phyloP scores from a whole-genome alignment of 441 rosid species.

The Syzygium syzygioides region DNA sequence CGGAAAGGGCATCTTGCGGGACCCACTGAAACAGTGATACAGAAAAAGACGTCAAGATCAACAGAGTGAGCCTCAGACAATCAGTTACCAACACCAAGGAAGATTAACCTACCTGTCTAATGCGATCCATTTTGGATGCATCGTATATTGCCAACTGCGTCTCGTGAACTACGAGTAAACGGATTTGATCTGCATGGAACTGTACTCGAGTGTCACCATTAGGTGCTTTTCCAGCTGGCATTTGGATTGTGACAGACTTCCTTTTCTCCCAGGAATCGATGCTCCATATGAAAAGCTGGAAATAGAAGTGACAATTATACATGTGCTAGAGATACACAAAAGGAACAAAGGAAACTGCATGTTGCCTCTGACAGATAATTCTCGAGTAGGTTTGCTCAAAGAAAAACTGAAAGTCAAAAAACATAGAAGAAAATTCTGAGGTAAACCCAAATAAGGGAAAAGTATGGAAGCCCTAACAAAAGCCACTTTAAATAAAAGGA shows the following conservation, averaged over 20 bases:
- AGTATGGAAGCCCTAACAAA: background rate
- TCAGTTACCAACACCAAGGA: background rate
- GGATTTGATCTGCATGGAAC: conserved; percentile 81
- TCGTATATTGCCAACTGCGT: conserved; percentile 83
- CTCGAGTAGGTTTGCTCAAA: background rate
- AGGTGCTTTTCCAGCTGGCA: conserved; percentile 67
- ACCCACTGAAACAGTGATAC: conserved; percentile 55
- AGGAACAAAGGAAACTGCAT: background rate
- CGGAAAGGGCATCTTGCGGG: conserved; percentile 65
- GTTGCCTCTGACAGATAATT: background rate
- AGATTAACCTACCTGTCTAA: conserved; percentile 51
- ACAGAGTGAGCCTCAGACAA: background rate
- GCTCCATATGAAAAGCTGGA: conserved; percentile 83
- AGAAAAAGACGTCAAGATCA: background rate
- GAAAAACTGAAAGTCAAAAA: background rate
- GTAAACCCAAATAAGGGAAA: background rate
- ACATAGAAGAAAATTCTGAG: background rate
- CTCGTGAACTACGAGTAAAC: conserved; percentile 78
- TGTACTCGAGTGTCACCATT: conserved; percentile 77
- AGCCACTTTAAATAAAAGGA: background rate
- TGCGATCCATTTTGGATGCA: conserved; percentile 82
- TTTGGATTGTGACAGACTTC: conserved; percentile 62
- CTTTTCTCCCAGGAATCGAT: conserved; percentile 98
- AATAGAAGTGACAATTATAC: background rate
- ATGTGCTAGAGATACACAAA: background rate